A percentile compares a stretch with the other conserved stretches of the same genome.
phyloP scores from a whole-genome alignment of 208 protist species.

The Trichomonas gallinae region DNA sequence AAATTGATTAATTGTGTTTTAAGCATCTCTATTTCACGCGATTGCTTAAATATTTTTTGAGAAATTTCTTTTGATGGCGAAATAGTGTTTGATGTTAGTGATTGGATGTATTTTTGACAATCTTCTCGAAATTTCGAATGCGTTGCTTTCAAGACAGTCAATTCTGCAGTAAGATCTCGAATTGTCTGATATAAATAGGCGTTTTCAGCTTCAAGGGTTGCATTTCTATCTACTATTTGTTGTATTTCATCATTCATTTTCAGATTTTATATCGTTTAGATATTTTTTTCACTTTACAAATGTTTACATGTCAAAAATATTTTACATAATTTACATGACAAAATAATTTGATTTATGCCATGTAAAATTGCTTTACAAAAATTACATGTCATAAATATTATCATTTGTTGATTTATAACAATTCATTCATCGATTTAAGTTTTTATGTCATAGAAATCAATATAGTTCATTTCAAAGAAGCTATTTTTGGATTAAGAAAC shows the following conservation, averaged over 20 bases:
- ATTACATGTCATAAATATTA: too few species aligned
- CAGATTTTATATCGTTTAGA: background rate
- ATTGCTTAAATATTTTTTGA: background rate
- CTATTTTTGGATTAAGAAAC: too few species aligned
- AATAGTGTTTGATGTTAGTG: background rate
- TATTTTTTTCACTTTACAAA: background rate
- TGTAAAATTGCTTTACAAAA: too few species aligned
- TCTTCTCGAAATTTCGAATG: background rate
- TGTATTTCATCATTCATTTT: background rate
- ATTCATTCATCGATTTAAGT: too few species aligned
- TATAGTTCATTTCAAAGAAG: too few species aligned
- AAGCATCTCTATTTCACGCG: background rate
- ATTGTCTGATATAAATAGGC: background rate
- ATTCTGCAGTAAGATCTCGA: background rate
- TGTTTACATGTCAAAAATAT: too few species aligned
- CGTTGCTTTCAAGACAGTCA: background rate
- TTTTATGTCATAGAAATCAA: too few species aligned
- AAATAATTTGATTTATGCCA: too few species aligned
- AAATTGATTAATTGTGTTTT: background rate
- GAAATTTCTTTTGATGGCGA: background rate
- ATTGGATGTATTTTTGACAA: background rate
- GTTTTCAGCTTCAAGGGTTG: background rate
- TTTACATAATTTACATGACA: too few species aligned
- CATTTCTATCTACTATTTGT: background rate
- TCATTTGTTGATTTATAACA: too few species aligned